Evolutionary conservation across 2,329 filamentous ascomycete genomes (phyloP).

Genomic region (Myriosclerotinia scirpicola): DNA sequence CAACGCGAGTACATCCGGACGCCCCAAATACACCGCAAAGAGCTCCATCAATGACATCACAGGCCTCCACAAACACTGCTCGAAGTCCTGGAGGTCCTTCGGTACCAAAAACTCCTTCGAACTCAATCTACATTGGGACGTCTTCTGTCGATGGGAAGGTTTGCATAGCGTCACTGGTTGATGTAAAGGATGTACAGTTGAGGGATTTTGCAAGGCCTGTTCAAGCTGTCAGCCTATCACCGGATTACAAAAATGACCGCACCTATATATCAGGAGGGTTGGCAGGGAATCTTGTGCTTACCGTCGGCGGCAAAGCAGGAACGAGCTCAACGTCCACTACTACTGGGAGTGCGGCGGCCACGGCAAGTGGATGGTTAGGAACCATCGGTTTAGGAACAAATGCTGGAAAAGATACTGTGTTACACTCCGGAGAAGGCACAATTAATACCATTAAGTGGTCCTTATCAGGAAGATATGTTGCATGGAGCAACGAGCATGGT

Average conservation of each 20-base stretch:
- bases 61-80: slow-evolving; percentile 52
- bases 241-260: slow-evolving; percentile 86
- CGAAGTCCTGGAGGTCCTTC: slow-evolving; percentile 57
- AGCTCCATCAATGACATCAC: slow-evolving; percentile 46
- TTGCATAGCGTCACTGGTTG: slow-evolving; percentile 82
- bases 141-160: slow-evolving; percentile 96
- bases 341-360: slow-evolving; percentile 74
- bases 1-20: slow-evolving; percentile 35
- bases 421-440: slow-evolving; percentile 89
- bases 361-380: slow-evolving; percentile 88
- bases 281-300: slow-evolving; percentile 84
- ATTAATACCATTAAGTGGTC: slow-evolving; percentile 96
- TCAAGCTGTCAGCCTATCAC: slow-evolving; percentile 89
- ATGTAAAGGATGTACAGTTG: slow-evolving; percentile 84
- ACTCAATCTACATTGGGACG: slow-evolving; percentile 89
- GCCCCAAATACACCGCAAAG: slow-evolving; percentile 30
- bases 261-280: slow-evolving; percentile 89
- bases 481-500: slow-evolving; percentile 94
- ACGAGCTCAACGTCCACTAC: slow-evolving; percentile 83
- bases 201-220: slow-evolving; percentile 93
- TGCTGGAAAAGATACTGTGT: slow-evolving; percentile 77
- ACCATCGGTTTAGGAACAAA: slow-evolving; percentile 78
- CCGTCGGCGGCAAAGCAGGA: slow-evolving; percentile 75
- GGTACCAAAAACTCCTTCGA: slow-evolving; percentile 70
- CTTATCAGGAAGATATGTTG: slow-evolving; percentile 84